These are phyloP conservation scores for Corylus heterophylla DNA, from an alignment of 306 rosid genomes.

Conservation along the genomic window DNA sequence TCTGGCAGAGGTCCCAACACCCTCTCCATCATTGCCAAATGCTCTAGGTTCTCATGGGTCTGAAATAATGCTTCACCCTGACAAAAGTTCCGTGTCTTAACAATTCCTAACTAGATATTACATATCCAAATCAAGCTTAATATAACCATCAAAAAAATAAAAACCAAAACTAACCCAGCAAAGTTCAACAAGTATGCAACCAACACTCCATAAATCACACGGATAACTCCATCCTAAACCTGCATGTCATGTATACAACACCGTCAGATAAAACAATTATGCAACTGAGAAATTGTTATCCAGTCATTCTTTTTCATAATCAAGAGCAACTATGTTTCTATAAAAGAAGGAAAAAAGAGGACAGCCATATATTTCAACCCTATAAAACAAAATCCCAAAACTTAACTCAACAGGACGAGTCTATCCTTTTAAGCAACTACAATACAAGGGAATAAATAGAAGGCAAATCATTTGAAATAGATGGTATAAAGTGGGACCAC, in stretches of 20 bases:
- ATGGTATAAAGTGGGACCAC: background rate
- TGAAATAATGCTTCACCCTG: constrained; percentile 92
- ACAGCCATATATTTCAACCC: background rate
- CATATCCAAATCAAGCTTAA: constrained; percentile 27
- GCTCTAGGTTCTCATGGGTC: constrained; percentile 95
- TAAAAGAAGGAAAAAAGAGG: background rate
- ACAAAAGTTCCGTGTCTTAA: constrained; percentile 36
- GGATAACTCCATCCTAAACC: constrained; percentile 95
- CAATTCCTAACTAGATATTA: constrained; percentile 21
- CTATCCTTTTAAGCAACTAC: background rate
- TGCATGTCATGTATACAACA: constrained; percentile 33
- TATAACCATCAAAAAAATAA: constrained; percentile 15
- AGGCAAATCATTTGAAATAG: background rate
- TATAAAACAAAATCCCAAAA: background rate
- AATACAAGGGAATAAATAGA: background rate
- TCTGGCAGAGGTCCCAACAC: constrained; percentile 81
- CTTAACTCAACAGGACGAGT: background rate
- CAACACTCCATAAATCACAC: constrained; percentile 91
- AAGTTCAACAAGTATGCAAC: constrained; percentile 84
- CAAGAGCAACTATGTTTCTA: background rate
- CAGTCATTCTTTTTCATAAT: background rate
- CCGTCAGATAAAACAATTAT: background rate
- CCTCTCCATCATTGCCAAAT: constrained; percentile 94
- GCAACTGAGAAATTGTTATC: background rate
- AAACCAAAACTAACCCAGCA: constrained; percentile 59